Evolutionary conservation across 805 yeast species (phyloP).

Genomic region (Candida easanensis): DNA sequence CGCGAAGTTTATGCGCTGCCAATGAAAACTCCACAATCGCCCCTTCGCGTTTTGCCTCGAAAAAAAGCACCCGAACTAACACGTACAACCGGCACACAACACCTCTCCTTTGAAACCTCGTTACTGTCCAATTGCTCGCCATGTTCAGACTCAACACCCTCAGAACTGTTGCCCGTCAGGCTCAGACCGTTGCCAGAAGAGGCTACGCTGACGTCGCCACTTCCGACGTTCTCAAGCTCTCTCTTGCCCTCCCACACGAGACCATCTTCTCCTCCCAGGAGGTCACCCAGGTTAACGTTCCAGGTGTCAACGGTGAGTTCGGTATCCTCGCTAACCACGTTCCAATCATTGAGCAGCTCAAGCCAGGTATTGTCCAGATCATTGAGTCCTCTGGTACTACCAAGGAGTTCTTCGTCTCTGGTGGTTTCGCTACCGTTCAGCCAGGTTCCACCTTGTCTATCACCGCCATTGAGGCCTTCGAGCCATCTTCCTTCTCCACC

Average conservation of each 20-base stretch:
- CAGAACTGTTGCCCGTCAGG: constrained; percentile 31
- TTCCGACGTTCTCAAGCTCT: constrained; percentile 75
- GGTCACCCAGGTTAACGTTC: constrained; percentile 83
- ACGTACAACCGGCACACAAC: background rate
- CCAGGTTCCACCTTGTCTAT: constrained; percentile 90
- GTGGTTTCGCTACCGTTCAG: constrained; percentile 95
- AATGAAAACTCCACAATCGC: constrained; percentile 4
- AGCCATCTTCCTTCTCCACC: constrained; percentile 80
- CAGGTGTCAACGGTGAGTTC: constrained; percentile 92
- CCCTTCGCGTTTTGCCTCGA: background rate
- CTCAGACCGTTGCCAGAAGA: constrained; percentile 63
- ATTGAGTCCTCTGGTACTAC: constrained; percentile 71
- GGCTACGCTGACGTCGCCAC: constrained; percentile 83
- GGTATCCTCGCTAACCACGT: constrained; percentile 98
- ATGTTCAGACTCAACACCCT: constrained; percentile 30
- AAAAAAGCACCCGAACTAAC: constrained; percentile 7
- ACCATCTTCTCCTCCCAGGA: constrained; percentile 49
- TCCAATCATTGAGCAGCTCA: constrained; percentile 93
- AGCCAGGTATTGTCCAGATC: constrained; percentile 93
- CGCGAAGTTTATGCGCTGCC: constrained; percentile 5
- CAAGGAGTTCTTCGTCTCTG: constrained; percentile 85
- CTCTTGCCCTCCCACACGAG: constrained; percentile 89
- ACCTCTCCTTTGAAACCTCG: background rate
- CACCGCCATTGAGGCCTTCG: constrained; percentile 93
- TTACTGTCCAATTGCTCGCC: constrained; percentile 3